Evolutionary conservation across 768 basidiomycete species (phyloP).

Genomic region (Lentinula sp.): DNA sequence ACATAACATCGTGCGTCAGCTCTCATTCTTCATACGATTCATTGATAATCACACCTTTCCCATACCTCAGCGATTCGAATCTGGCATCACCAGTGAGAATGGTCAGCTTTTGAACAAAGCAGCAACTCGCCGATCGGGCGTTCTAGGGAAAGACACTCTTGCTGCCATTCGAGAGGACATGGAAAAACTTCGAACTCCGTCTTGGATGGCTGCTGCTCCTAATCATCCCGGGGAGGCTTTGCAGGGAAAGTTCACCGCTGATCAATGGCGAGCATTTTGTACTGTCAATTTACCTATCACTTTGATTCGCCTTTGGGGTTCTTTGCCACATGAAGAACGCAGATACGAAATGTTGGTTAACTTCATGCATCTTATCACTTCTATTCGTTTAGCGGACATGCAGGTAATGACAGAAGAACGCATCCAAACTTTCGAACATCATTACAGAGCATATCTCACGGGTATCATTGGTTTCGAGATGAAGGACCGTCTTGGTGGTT

Average conservation of each 20-base stretch:
- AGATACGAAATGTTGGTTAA: conserved; percentile 18
- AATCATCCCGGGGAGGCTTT: conserved; percentile 13
- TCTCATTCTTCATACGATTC: too few species aligned
- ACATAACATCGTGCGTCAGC: too few species aligned
- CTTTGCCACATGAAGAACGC: not conserved
- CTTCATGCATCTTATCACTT: conserved; percentile 28
- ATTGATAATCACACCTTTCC: too few species aligned
- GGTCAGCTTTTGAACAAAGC: not conserved
- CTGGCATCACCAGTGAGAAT: not conserved
- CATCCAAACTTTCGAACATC: conserved; percentile 19
- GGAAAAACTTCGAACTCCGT: conserved; percentile 15
- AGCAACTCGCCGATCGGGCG: not conserved
- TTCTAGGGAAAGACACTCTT: conserved; percentile 8
- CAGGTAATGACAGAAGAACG: conserved; percentile 12
- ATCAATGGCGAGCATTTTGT: too few species aligned
- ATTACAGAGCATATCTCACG: conserved; percentile 25
- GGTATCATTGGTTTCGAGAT: conserved; percentile 8
- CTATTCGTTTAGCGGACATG: conserved; percentile 22
- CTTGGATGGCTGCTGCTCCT: conserved; percentile 19
- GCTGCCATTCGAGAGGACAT: conserved; percentile 18
- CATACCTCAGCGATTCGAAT: not conserved
- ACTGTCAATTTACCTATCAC: too few species aligned
- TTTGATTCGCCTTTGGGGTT: too few species aligned
- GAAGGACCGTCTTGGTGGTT: not conserved
- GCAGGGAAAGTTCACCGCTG: not conserved